phyloP scores from a whole-genome alignment of 2,329 filamentous ascomycete genomes.

The Parastagonospora nodorum region DNA sequence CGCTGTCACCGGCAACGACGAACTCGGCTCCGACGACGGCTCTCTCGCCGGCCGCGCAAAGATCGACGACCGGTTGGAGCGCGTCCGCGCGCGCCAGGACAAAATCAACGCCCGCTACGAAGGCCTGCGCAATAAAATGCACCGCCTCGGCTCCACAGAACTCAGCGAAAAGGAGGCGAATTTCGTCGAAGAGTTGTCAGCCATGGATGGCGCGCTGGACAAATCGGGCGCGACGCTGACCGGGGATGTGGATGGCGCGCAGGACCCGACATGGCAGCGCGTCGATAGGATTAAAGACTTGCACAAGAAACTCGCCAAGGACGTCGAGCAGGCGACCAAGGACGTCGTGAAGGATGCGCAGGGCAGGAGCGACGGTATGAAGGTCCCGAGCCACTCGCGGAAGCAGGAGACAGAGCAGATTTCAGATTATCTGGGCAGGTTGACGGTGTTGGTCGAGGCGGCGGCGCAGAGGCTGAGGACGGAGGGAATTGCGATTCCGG shows the following conservation, averaged over 20 bases:
- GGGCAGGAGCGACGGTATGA: conserved; percentile 18
- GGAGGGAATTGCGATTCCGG: conserved; percentile 33
- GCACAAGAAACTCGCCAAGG: conserved; percentile 55
- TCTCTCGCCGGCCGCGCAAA: conserved; percentile 58
- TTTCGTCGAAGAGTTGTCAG: conserved; percentile 62
- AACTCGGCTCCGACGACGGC: conserved; percentile 48
- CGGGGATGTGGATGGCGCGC: conserved; percentile 37
- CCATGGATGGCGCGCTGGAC: conserved; percentile 49
- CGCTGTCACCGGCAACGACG: conserved; percentile 65
- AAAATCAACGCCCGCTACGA: conserved; percentile 66
- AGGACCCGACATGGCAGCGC: conserved; percentile 55
- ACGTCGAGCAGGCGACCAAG: conserved; percentile 27
- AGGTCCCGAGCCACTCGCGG: conserved; percentile 40
- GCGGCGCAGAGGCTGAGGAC: conserved; percentile 35
- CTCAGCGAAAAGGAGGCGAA: conserved; percentile 67
- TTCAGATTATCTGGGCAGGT: conserved; percentile 38
- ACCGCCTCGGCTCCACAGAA: conserved; percentile 56
- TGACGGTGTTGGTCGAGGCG: conserved; percentile 40
- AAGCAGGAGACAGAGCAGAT: conserved; percentile 43
- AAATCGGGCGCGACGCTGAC: conserved; percentile 31
- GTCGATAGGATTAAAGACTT: conserved; percentile 62
- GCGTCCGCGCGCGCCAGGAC: conserved; percentile 61
- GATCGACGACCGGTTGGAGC: conserved; percentile 63
- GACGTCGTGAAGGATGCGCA: conserved; percentile 19
- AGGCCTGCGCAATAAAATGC: conserved; percentile 57